phyloP scores from a whole-genome alignment of 257 asterid genomes.

The Leonotis leonurus region DNA sequence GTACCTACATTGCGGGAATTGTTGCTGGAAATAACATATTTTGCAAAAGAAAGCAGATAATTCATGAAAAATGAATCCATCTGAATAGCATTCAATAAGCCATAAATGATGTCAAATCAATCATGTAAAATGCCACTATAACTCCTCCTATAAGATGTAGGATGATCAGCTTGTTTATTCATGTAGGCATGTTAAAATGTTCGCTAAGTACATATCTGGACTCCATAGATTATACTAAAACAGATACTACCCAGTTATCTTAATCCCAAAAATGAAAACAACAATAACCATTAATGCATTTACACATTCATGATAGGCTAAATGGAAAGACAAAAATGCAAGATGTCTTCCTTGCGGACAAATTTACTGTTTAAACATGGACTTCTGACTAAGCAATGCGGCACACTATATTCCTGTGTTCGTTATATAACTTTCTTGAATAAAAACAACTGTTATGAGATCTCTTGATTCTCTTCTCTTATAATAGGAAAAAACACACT shows the following conservation, averaged over 20 bases:
- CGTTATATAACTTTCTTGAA: neutral
- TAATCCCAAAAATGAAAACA: neutral
- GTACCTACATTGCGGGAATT: too few relatives aligned
- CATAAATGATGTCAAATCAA: constrained; percentile 1
- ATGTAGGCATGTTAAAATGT: neutral
- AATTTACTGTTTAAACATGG: neutral
- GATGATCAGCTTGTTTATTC: neutral
- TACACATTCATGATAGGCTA: neutral
- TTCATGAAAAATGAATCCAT: constrained; percentile 4
- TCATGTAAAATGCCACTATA: neutral
- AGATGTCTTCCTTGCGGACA: neutral
- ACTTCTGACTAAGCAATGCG: neutral
- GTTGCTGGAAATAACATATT: neutral
- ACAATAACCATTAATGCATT: neutral
- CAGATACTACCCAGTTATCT: neutral
- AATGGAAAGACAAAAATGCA: neutral
- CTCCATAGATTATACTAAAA: neutral
- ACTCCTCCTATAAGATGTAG: neutral
- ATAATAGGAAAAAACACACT: neutral
- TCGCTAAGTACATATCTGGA: neutral
- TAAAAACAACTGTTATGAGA: neutral
- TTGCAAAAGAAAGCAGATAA: neutral
- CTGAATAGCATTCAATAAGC: constrained; percentile 2
- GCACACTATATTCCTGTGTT: neutral
- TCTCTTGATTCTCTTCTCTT: too few relatives aligned